phyloP scores from a whole-genome alignment of 371 early-diverging fungal species.

The Mucor piriformis region DNA sequence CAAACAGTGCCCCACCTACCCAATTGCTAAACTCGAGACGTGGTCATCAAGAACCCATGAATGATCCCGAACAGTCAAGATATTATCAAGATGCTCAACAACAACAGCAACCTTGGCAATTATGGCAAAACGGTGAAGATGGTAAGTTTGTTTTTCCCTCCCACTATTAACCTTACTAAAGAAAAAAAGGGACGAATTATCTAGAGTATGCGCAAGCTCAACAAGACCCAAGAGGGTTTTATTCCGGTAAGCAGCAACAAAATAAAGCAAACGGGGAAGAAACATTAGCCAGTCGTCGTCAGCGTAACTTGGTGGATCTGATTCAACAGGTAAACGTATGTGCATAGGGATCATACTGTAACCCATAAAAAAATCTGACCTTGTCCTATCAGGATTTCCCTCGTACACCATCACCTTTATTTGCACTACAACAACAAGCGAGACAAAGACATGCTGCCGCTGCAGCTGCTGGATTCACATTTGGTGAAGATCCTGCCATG shows the following conservation, averaged over 20 bases:
- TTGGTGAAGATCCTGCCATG: conserved; percentile 27
- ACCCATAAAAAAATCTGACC: background rate
- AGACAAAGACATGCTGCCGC: conserved; percentile 46
- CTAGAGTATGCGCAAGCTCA: background rate
- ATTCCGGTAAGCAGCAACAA: conserved; percentile 10
- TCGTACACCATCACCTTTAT: conserved; percentile 84
- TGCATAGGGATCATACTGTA: background rate
- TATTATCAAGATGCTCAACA: conserved; percentile 12
- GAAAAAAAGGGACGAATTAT: background rate
- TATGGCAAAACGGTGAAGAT: conserved; percentile 34
- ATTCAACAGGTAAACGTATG: conserved; percentile 40
- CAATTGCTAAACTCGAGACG: conserved; percentile 22
- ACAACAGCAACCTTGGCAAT: conserved; percentile 36
- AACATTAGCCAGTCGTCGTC: conserved; percentile 26
- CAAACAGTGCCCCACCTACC: conserved; percentile 47
- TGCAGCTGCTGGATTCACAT: conserved; percentile 16
- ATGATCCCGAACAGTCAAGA: conserved; percentile 10
- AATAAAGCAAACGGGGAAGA: conserved; percentile 21
- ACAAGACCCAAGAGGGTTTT: conserved; percentile 9
- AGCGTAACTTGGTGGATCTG: conserved; percentile 38
- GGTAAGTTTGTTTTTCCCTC: conserved; percentile 11
- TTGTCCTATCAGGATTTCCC: conserved; percentile 66
- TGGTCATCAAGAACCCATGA: conserved; percentile 9
- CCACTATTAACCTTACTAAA: background rate
- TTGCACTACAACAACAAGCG: conserved; percentile 62